Percentiles rank a stretch among this genome's conserved stretches.
Conservation (phyloP, 2,329 filamentous ascomycete genomes). For the Neofusicoccum laricinum region DNA sequence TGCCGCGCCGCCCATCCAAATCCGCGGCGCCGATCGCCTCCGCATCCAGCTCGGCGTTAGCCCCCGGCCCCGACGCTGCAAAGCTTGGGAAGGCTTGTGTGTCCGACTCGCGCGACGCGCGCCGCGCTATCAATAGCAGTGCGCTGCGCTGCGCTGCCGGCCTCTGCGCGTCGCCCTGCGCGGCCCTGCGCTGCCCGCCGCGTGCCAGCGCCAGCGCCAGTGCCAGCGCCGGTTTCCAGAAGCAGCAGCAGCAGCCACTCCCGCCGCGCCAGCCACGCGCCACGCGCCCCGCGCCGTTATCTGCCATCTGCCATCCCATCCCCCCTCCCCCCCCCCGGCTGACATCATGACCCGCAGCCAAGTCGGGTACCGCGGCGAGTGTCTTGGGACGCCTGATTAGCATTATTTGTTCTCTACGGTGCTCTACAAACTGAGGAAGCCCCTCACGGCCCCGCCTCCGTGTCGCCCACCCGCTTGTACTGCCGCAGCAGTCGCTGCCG, state of each 20-base stretch:
- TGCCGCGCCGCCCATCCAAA: not conserved
- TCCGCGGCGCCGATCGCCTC: not conserved
- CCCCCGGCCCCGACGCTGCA: not conserved
- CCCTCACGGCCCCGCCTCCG: conserved; percentile 8
- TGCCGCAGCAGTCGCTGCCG: conserved; percentile 3
- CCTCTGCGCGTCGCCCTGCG: not conserved
- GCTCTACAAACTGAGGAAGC: not conserved
- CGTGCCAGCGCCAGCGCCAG: not conserved
- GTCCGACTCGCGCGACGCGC: not conserved
- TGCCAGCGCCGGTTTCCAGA: too few species aligned
- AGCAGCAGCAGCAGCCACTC: not conserved
- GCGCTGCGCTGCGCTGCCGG: not conserved
- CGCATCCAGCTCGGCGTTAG: not conserved
- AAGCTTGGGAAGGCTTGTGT: conserved; percentile 14
- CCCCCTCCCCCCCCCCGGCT: not conserved
- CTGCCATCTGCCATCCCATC: not conserved
- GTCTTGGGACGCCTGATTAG: not conserved
- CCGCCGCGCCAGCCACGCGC: not conserved
- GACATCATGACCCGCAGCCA: conserved; percentile 3
- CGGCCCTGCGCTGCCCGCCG: not conserved
- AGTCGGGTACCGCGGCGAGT: not conserved
- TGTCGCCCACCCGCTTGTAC: conserved; percentile 13
- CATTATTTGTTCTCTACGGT: not conserved
- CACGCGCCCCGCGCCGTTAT: not conserved
- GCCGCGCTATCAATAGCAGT: not conserved